Percentiles rank a stretch among this genome's conserved stretches.
Evolutionary conservation across 257 asterid species (phyloP).

Genomic region (Rauvolfia tetraphylla): DNA sequence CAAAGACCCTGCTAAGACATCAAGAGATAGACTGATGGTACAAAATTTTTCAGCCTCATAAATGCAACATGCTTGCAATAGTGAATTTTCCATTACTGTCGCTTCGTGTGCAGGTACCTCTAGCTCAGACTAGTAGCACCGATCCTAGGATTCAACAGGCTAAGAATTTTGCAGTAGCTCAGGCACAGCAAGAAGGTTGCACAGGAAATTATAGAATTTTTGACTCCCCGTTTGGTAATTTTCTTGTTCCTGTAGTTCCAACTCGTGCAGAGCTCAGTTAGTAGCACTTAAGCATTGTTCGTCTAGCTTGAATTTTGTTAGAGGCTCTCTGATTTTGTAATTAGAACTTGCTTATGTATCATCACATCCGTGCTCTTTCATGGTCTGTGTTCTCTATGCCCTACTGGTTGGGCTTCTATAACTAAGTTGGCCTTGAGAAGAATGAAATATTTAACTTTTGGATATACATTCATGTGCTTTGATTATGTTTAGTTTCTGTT

Average conservation of each 20-base stretch:
- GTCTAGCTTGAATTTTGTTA: not conserved
- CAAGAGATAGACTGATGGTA: constrained; percentile 29
- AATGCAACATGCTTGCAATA: no score
- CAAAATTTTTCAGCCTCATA: not conserved
- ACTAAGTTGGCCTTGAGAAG: not conserved
- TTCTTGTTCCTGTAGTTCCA: constrained; percentile 74
- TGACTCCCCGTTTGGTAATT: constrained; percentile 68
- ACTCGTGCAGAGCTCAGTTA: constrained; percentile 58
- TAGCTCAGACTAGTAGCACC: constrained; percentile 22
- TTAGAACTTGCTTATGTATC: not conserved
- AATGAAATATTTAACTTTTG: not conserved
- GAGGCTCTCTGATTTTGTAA: not conserved
- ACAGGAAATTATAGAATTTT: constrained; percentile 56
- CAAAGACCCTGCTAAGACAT: constrained; percentile 23
- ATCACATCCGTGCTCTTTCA: not conserved
- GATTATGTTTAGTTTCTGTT: not conserved
- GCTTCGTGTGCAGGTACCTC: constrained; percentile 31
- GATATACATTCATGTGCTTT: not conserved
- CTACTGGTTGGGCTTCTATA: not conserved
- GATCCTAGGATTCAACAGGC: constrained; percentile 44
- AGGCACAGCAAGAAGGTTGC: constrained; percentile 62
- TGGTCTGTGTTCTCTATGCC: not conserved
- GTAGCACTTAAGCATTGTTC: constrained; percentile 10
- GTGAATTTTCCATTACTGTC: not conserved
- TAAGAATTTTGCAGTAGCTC: constrained; percentile 54